These are phyloP conservation scores for Luvunga scandens DNA, from an alignment of 345 rosid genomes.

Conservation along the genomic window DNA sequence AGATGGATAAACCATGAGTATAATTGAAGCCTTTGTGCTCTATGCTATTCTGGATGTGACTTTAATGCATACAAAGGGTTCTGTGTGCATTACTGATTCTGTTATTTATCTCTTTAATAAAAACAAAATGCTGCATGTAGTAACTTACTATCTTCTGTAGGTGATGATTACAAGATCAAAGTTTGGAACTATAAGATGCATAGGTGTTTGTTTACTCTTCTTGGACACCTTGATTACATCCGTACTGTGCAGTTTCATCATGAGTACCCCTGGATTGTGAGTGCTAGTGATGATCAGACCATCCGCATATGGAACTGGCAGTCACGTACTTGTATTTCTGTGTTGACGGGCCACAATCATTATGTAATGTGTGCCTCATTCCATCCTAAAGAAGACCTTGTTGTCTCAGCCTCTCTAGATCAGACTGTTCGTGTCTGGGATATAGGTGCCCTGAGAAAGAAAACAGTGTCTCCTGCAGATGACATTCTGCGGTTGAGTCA, in stretches of 20 bases:
- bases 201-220: constrained; percentile 89
- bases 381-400: constrained; percentile 96
- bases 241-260: constrained; percentile 98
- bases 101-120: neutral
- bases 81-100: neutral
- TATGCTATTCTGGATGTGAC: neutral
- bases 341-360: constrained; percentile 94
- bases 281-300: constrained; percentile 99
- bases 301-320: constrained; percentile 99
- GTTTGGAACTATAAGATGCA: constrained; percentile 96
- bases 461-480: constrained; percentile 87
- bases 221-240: constrained; percentile 95
- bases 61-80: neutral
- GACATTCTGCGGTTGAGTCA: constrained; percentile 83
- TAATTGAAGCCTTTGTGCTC: neutral
- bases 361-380: constrained; percentile 99
- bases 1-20: neutral
- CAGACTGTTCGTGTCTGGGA: constrained; percentile 99
- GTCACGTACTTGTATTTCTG: constrained; percentile 92
- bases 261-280: constrained; percentile 97
- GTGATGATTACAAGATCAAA: constrained; percentile 96
- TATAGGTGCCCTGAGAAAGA: constrained; percentile 83
- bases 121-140: neutral
- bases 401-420: constrained; percentile 94
- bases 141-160: constrained; percentile 40